Conservation (phyloP, 371 early-diverging fungal species). For the Rhizopus arrhizus region DNA sequence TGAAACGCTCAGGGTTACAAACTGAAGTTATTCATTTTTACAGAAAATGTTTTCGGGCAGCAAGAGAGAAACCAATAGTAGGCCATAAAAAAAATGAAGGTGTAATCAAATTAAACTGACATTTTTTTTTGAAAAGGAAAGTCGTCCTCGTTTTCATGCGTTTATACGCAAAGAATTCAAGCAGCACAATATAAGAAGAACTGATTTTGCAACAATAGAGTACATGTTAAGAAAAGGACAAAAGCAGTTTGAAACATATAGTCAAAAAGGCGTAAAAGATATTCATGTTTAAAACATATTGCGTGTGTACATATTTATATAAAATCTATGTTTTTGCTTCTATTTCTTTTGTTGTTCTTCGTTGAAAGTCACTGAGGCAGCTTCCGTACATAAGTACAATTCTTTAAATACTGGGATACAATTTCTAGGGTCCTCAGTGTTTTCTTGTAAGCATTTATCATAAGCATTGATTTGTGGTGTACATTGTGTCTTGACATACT, state of each 20-base stretch:
- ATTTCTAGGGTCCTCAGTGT: constrained; percentile 65
- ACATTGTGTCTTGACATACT: constrained; percentile 74
- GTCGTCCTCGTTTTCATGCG: constrained; percentile 58
- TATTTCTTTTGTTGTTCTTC: constrained; percentile 27
- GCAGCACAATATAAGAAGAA: constrained; percentile 53
- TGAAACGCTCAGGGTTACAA: constrained; percentile 64
- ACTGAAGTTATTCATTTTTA: constrained; percentile 61
- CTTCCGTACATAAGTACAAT: constrained; percentile 67
- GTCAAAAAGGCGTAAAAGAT: constrained; percentile 60
- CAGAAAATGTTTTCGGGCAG: constrained; percentile 62
- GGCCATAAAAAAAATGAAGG: constrained; percentile 3
- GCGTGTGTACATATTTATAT: constrained; percentile 1
- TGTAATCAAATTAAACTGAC: background rate
- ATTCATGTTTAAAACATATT: constrained; percentile 48
- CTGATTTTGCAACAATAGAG: constrained; percentile 68
- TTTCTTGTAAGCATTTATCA: constrained; percentile 66
- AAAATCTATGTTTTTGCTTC: constrained; percentile 3
- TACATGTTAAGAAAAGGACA: constrained; percentile 64
- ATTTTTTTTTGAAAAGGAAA: constrained; percentile 35
- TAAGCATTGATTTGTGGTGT: constrained; percentile 67
- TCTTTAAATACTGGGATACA: constrained; percentile 66
- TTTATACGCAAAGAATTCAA: constrained; percentile 65
- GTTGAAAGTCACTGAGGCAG: constrained; percentile 45
- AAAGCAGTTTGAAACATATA: constrained; percentile 58
- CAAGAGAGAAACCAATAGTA: constrained; percentile 59